Conservation (phyloP, 768 basidiomycete species). For the Tremella yokohamensis region DNA sequence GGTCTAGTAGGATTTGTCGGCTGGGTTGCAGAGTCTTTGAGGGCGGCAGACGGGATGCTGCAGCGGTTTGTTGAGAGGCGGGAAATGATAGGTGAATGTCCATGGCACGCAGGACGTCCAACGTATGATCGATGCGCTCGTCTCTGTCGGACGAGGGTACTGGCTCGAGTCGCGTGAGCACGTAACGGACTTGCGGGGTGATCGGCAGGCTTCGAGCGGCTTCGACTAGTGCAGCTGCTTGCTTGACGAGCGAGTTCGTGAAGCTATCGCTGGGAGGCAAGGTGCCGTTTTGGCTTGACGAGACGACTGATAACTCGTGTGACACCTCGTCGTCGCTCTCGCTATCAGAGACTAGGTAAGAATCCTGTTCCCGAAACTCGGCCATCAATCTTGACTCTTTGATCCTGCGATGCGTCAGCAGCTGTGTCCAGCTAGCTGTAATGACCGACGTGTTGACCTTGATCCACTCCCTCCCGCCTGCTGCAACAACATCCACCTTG, state of each 20-base stretch:
- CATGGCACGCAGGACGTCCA: no score
- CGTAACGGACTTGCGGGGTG: no score
- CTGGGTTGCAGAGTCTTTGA: conserved; percentile 52
- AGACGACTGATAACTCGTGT: no score
- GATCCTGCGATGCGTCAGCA: conserved; percentile 57
- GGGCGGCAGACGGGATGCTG: conserved; percentile 8
- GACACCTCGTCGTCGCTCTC: no score
- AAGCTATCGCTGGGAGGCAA: conserved; percentile 43
- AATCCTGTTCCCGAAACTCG: conserved; percentile 77
- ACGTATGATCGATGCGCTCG: no score
- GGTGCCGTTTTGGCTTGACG: no score
- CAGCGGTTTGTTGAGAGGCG: conserved; percentile 18
- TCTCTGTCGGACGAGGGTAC: no score
- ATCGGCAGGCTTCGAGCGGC: conserved; percentile 52
- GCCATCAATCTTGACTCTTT: conserved; percentile 71
- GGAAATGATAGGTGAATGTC: no score
- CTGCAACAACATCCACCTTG: conserved; percentile 78
- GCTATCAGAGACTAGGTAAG: no score
- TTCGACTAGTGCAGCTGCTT: conserved; percentile 64
- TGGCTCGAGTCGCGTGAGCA: no score
- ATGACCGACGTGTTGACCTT: conserved; percentile 76
- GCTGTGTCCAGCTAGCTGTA: not conserved
- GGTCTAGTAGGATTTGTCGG: conserved; percentile 68
- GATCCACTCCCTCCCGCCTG: conserved; percentile 72
- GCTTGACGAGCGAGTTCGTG: conserved; percentile 69